phyloP scores from a whole-genome alignment of 1,139 yeast genomes.

The Ogataea hybrid region DNA sequence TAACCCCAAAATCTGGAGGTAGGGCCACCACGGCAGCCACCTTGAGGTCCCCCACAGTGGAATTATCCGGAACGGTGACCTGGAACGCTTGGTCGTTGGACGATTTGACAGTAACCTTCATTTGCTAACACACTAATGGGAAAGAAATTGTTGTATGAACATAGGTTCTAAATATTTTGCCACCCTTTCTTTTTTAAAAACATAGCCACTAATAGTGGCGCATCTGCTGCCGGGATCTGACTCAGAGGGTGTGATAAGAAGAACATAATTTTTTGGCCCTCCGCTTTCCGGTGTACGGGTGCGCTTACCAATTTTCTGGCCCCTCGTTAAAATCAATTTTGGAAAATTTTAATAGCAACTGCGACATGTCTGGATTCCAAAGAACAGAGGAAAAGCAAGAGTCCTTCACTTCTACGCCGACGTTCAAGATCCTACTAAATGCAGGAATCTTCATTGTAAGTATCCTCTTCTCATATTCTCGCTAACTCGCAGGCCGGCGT shows the following conservation, averaged over 20 bases:
- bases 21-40: conserved; percentile 43
- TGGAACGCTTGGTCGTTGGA: conserved; percentile 29
- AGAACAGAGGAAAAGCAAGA: conserved; percentile 34
- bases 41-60: conserved; percentile 49
- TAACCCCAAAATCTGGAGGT: conserved; percentile 28
- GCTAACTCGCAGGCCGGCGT: conserved; percentile 53
- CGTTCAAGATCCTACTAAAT: conserved; percentile 61
- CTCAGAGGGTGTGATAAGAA: conserved; percentile 5
- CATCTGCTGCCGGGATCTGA: conserved; percentile 5
- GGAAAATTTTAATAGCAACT: conserved; percentile 7
- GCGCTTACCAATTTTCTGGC: neutral
- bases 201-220: conserved; percentile 11
- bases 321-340: neutral
- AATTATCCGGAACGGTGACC: conserved; percentile 47
- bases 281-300: conserved; percentile 5
- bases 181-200: conserved; percentile 15
- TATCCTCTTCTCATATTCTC: conserved; percentile 17
- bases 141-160: neutral
- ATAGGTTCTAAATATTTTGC: conserved; percentile 11
- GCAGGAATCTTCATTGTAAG: conserved; percentile 56
- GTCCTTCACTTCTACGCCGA: conserved; percentile 59
- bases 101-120: conserved; percentile 27
- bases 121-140: conserved; percentile 2
- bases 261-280: neutral
- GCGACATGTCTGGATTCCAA: conserved; percentile 32